phyloP scores from a whole-genome alignment of 1,284 basidiomycete species.

The Athelia sp. region DNA sequence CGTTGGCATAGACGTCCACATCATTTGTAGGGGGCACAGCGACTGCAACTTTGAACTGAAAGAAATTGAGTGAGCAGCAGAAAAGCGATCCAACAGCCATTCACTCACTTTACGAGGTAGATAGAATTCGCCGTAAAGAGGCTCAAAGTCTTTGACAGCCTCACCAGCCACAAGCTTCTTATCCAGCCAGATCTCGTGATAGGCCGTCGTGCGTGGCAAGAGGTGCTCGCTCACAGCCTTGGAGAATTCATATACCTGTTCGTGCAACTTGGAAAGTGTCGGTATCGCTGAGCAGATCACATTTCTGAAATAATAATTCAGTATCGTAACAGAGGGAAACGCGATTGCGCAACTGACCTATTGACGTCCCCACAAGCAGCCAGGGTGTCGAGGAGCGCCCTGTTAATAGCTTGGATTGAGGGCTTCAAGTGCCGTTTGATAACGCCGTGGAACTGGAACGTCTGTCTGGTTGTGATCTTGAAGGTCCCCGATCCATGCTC shows the following conservation, averaged over 20 bases:
- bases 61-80: constrained; percentile 6
- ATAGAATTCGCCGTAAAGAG: constrained; percentile 96
- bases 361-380: constrained; percentile 99
- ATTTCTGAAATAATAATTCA: constrained; percentile 51
- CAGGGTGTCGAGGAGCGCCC: constrained; percentile 88
- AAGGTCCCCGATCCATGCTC: constrained; percentile 93
- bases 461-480: constrained; percentile 97
- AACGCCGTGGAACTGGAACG: constrained; percentile 99
- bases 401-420: constrained; percentile 96
- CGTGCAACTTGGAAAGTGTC: constrained; percentile 79
- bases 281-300: constrained; percentile 94
- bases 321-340: constrained; percentile 1
- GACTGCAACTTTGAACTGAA: constrained; percentile 94
- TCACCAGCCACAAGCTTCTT: constrained; percentile 92
- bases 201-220: constrained; percentile 88
- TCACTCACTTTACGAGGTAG: constrained; percentile 80
- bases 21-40: constrained; percentile 97
- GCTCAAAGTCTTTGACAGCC: constrained; percentile 91
- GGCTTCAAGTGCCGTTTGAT: constrained; percentile 96
- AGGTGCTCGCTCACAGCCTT: constrained; percentile 84
- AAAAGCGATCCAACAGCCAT: constrained; percentile 1
- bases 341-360: constrained; percentile 46
- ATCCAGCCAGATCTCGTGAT: constrained; percentile 99
- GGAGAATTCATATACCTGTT: constrained; percentile 83
- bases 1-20: constrained; percentile 94